A percentile compares a stretch with the other conserved stretches of the same genome.
Evolutionary conservation across 2,329 filamentous ascomycete species (phyloP).

Genomic region (Paecilomyces sp.): DNA sequence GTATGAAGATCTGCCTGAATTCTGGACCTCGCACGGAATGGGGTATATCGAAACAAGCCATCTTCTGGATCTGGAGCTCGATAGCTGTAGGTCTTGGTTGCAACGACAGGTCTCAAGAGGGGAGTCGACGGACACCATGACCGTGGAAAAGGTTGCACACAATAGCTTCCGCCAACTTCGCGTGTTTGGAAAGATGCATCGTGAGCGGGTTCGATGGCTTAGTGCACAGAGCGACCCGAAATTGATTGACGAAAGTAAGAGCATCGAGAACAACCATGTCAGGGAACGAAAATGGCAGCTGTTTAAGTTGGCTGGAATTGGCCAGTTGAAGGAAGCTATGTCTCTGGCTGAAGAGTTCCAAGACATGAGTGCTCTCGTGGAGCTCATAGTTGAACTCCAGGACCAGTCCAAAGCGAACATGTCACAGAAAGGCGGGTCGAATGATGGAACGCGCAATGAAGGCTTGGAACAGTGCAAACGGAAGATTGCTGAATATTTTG

Average conservation of each 20-base stretch:
- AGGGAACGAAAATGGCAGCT: constrained; percentile 41
- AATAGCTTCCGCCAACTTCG: constrained; percentile 50
- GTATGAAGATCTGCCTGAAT: constrained; percentile 65
- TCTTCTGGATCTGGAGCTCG: constrained; percentile 34
- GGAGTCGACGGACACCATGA: constrained; percentile 24
- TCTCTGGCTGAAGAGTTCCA: constrained; percentile 54
- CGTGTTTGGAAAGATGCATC: constrained; percentile 51
- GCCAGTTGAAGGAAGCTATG: constrained; percentile 52
- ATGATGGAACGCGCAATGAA: constrained; percentile 10
- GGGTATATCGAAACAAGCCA: constrained; percentile 31
- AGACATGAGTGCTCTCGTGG: constrained; percentile 57
- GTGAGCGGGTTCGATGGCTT: constrained; percentile 54
- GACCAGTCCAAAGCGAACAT: constrained; percentile 25
- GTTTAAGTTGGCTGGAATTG: constrained; percentile 43
- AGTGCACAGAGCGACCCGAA: constrained; percentile 45
- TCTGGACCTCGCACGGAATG: constrained; percentile 68
- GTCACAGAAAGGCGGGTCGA: constrained; percentile 7
- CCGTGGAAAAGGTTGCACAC: constrained; percentile 42
- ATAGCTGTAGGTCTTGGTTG: constrained; percentile 32
- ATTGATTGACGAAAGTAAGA: constrained; percentile 41
- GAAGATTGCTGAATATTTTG: constrained; percentile 41
- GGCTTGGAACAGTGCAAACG: constrained; percentile 27
- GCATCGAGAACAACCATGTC: constrained; percentile 37
- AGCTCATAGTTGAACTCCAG: constrained; percentile 37
- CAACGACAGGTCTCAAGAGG: constrained; percentile 22